Conservation (phyloP, 2,329 filamentous ascomycete genomes). For the Claviceps spartinae region DNA sequence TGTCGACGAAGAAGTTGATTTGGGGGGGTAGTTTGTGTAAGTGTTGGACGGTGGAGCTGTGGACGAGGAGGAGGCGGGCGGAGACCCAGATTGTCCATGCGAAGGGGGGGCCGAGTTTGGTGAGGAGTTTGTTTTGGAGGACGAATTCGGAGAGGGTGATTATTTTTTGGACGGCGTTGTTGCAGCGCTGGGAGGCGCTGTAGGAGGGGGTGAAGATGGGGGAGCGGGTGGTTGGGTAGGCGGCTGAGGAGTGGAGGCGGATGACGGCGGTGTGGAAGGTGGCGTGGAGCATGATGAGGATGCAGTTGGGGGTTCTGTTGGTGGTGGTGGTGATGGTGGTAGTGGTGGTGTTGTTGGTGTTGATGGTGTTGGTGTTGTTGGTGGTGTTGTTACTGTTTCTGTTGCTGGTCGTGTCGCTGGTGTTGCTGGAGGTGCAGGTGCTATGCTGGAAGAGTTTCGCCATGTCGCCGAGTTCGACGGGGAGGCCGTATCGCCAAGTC, state of each 20-base stretch:
- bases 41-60: slow-evolving; percentile 70
- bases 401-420: slow-evolving; percentile 82
- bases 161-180: slow-evolving; percentile 72
- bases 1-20: slow-evolving; percentile 70
- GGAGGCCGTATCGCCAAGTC: slow-evolving; percentile 72
- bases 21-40: slow-evolving; percentile 61
- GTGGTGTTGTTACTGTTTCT: slow-evolving; percentile 85
- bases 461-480: slow-evolving; percentile 67
- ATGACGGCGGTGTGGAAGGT: slow-evolving; percentile 86
- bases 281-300: slow-evolving; percentile 83
- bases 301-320: slow-evolving; percentile 39
- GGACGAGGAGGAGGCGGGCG: slow-evolving; percentile 72
- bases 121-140: slow-evolving; percentile 57
- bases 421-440: slow-evolving; percentile 56
- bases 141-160: slow-evolving; percentile 68
- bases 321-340: too few species aligned
- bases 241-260: slow-evolving; percentile 78
- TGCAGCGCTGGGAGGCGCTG: slow-evolving; percentile 70
- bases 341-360: rapidly evolving
- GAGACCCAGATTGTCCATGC: slow-evolving; percentile 90
- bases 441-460: slow-evolving; percentile 60
- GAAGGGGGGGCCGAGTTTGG: slow-evolving; percentile 77
- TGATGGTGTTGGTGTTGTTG: too few species aligned
- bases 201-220: slow-evolving; percentile 84
- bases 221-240: slow-evolving; percentile 79